Evolutionary conservation across 2,329 filamentous ascomycete genomes (phyloP).

Genomic region (Neonectria faginata): DNA sequence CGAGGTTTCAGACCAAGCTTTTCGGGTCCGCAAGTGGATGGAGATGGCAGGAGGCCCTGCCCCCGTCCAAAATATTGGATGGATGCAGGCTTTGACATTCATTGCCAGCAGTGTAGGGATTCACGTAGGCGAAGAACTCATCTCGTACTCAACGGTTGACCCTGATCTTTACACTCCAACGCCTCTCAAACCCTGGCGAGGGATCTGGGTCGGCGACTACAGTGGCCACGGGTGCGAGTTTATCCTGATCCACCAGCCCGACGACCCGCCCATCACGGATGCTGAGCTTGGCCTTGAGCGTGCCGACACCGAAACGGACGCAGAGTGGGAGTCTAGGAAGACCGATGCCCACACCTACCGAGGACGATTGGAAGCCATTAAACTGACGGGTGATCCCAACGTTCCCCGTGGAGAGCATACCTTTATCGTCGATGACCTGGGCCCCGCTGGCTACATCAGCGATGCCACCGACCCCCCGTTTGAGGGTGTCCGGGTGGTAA

Average conservation of each 20-base stretch:
- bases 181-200: constrained; percentile 81
- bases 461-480: constrained; percentile 76
- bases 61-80: neutral
- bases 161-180: constrained; percentile 84
- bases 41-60: constrained; percentile 64
- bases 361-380: constrained; percentile 84
- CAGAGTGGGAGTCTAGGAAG: constrained; percentile 59
- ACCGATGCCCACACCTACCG: constrained; percentile 64
- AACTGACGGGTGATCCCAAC: constrained; percentile 91
- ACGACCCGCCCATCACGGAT: constrained; percentile 56
- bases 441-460: constrained; percentile 71
- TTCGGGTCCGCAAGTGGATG: constrained; percentile 82
- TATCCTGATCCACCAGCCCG: constrained; percentile 80
- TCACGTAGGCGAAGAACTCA: constrained; percentile 63
- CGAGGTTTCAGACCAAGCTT: constrained; percentile 76
- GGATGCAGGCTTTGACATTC: neutral
- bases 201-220: constrained; percentile 94
- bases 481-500: constrained; percentile 78
- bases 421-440: constrained; percentile 84
- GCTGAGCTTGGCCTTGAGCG: constrained; percentile 56
- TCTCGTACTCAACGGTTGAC: constrained; percentile 79
- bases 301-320: constrained; percentile 56
- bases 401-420: constrained; percentile 88
- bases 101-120: neutral
- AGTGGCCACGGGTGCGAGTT: constrained; percentile 91